Evolutionary conservation across 1,284 basidiomycete species (phyloP), one percentile per base, ranked within the genome.

Genomic region (Xerocomus nothofagi): DNA sequence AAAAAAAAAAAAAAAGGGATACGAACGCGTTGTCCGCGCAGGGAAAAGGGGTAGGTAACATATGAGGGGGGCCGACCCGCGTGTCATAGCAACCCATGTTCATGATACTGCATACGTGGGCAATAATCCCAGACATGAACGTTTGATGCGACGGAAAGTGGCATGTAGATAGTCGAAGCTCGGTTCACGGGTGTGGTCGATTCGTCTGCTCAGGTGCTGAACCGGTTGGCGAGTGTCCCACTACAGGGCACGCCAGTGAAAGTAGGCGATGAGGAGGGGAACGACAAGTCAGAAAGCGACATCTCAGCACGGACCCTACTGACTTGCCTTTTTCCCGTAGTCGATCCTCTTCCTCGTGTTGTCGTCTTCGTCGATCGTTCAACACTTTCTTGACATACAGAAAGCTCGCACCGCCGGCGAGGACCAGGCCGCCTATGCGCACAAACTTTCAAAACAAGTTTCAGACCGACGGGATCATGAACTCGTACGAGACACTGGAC

Each of bases 381-480:
- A 70, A 45, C 20, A 66, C 47, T n/a, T 51, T 65, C 43, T 66
- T 66, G 44, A 63, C 68, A 27, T 62, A 68, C 33, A 69, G 36
- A 50, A 66, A 66, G 39, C 65, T 57, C 0, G 52, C 63, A 11
- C 67, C 65, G 7, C 60, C 67, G 1, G 54, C 55, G 21, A 66
- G 45, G 34, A 67, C 62, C 37, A 66, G 39, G 17, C 50, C 54
- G 15, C 59, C 65, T 50, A 66, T 50, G 15, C 63, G 61, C 15
- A 56, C 39, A 20, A 66, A 29, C 62, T 64, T 49, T 39, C 4
- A 26, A 47, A 14, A 37, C 21, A 17, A 41, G 24, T 2, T 24
- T 44, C n/a, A 48, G 49, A 8, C 38, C 32, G 21, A 26, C 7
- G 30, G 11, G 15, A 23, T 31, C 21, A 33, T 14, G 26, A 30